Evolutionary conservation across 2,329 filamentous ascomycete genomes (phyloP).

Genomic region (Colletotrichum salicis): DNA sequence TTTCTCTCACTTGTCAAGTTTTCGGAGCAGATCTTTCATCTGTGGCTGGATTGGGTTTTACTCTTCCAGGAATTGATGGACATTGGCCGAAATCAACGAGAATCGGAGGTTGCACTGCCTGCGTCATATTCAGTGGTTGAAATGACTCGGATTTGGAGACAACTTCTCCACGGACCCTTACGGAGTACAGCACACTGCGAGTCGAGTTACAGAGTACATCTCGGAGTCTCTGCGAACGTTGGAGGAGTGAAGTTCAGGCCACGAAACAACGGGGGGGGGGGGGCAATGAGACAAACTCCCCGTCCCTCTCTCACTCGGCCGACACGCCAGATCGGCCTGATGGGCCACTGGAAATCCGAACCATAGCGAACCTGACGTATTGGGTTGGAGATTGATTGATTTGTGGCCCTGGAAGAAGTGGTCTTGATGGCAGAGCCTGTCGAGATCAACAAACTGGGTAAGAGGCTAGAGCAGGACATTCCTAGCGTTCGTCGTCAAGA

Average conservation of each 20-base stretch:
- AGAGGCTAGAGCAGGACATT: constrained; percentile 25
- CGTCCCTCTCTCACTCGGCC: constrained; percentile 23
- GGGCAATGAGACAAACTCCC: constrained; percentile 4
- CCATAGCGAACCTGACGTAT: constrained; percentile 8
- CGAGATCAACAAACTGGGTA: not conserved
- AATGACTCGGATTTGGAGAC: constrained; percentile 25
- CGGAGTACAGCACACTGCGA: not conserved
- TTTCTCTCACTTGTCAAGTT: constrained; percentile 5
- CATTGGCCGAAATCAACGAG: constrained; percentile 17
- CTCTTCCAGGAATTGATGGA: constrained; percentile 28
- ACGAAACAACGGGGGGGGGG: not conserved
- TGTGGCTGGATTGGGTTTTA: constrained; percentile 13
- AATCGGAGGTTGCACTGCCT: constrained; percentile 5
- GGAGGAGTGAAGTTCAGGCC: not conserved
- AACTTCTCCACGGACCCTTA: constrained; percentile 10
- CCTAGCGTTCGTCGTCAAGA: constrained; percentile 1
- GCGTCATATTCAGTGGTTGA: constrained; percentile 30
- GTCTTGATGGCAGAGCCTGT: not conserved
- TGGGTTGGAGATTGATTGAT: constrained; percentile 17
- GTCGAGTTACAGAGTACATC: not conserved
- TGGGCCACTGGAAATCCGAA: constrained; percentile 10
- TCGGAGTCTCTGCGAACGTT: constrained; percentile 27
- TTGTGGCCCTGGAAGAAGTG: constrained; percentile 16
- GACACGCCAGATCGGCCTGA: constrained; percentile 12
- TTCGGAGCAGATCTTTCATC: constrained; percentile 11